Evolutionary conservation across 225 moss, liverwort and hornwort genomes (phyloP), one percentile per base, ranked within the genome.

Genomic region (Takakia lepidozioides): DNA sequence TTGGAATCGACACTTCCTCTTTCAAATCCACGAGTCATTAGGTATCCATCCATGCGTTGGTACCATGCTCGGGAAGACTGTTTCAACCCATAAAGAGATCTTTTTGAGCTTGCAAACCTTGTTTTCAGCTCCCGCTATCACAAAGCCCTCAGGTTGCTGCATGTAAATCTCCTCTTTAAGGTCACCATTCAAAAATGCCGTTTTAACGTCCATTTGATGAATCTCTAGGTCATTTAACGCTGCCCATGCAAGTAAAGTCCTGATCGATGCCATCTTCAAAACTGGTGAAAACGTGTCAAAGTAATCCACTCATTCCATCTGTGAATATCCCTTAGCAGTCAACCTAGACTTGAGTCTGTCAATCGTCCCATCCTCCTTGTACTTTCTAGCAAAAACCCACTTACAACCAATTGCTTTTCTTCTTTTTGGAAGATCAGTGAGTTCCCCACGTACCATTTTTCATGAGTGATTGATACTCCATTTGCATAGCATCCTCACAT

Each of bases 311-410:
- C 57, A 14, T 34, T 29, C 38, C 17, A 25, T 1, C 17, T 58
- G 47, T 3, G 38, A 58, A 7, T 4, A 59, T 11, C 28, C 27
- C 29, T 49, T 59, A 9, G 38, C 39, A 2, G 21, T 28, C 10
- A 53, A 2, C 13, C 42, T 38, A 3, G 52, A 2, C 9, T 51
- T 35, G 4, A 19, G 21, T 1, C 27, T 19, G 30, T 51, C 32
- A 51, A 51, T 1, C 22, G 8, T 2, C 2, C 32, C 34, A 29
- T 51, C 10, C 13, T 18, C 51, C 20, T 51, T 51, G 1, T 20
- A 19, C 9, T 51, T 51, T 43, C 2, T 22, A 3, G 9, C 9
- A 43, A 43, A 43, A 8, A 43, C 9, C 43, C 43, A 43, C 11
- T 43, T 43, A 22, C 19, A 43, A 2, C 43, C 43, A 2, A 43